Evolutionary conservation across 2,329 filamentous ascomycete species (phyloP).

Genomic region (Trichoderma aggressivum): DNA sequence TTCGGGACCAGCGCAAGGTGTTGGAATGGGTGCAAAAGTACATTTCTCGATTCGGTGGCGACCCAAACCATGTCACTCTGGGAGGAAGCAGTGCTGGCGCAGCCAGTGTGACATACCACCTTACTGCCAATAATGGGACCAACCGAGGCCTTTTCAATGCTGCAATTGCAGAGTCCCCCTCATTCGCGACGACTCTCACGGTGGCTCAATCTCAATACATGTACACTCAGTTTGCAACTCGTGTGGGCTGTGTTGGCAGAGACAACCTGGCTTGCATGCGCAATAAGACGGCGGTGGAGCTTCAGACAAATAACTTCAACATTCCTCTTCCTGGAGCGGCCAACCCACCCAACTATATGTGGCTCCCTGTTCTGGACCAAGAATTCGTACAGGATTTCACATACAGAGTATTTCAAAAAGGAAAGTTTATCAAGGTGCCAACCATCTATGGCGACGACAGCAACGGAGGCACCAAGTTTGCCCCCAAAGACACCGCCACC

Average conservation of each 20-base stretch:
- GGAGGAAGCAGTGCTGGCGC: constrained; percentile 68
- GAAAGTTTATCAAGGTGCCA: constrained; percentile 53
- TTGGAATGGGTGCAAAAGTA: constrained; percentile 67
- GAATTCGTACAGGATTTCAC: constrained; percentile 49
- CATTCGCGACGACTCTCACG: constrained; percentile 48
- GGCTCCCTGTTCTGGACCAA: constrained; percentile 53
- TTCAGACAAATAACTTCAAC: constrained; percentile 43
- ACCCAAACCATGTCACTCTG: constrained; percentile 64
- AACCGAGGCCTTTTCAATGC: constrained; percentile 50
- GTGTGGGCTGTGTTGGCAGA: constrained; percentile 39
- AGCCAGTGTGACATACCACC: constrained; percentile 61
- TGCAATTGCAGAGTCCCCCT: constrained; percentile 49
- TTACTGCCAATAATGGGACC: constrained; percentile 53
- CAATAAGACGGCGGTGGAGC: constrained; percentile 36
- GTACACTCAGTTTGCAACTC: constrained; percentile 46
- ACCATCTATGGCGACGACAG: constrained; percentile 44
- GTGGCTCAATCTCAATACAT: constrained; percentile 49
- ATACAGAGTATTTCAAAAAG: constrained; percentile 46
- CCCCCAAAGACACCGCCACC: constrained; percentile 31
- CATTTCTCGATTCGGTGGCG: constrained; percentile 65
- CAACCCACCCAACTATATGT: constrained; percentile 47
- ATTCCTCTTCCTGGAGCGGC: constrained; percentile 32
- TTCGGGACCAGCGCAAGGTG: constrained; percentile 67
- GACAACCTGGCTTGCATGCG: constrained; percentile 47
- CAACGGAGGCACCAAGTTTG: constrained; percentile 39